These are phyloP conservation scores for Ogataea kodamae DNA, from an alignment of 805 yeast genomes.

Conservation along the genomic window DNA sequence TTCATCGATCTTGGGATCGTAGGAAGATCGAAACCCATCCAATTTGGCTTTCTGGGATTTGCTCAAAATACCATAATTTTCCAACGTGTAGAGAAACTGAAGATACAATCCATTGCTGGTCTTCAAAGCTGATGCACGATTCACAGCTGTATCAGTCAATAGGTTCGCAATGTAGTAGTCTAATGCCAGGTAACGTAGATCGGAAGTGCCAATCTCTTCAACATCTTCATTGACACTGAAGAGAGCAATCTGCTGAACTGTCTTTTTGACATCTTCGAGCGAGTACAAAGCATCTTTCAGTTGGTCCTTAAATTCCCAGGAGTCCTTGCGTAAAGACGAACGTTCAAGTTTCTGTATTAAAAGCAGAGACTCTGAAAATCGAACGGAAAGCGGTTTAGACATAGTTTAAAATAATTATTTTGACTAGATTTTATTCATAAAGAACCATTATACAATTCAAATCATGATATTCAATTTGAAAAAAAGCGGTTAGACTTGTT, in stretches of 20 bases:
- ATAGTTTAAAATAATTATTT: conserved; percentile 1
- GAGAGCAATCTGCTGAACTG: conserved; percentile 47
- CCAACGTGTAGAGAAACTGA: conserved; percentile 43
- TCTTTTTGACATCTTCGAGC: conserved; percentile 23
- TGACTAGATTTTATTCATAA: conserved; percentile 3
- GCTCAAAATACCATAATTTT: conserved; percentile 42
- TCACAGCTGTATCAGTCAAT: conserved; percentile 32
- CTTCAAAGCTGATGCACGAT: conserved; percentile 34
- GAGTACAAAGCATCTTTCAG: conserved; percentile 9
- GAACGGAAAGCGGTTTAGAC: conserved; percentile 19
- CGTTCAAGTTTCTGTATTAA: conserved; percentile 11
- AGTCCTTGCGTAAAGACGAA: conserved; percentile 22
- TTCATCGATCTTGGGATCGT: conserved; percentile 42
- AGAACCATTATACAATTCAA: conserved; percentile 13
- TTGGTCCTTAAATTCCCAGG: conserved; percentile 17
- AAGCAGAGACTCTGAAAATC: conserved; percentile 14
- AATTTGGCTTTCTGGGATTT: conserved; percentile 36
- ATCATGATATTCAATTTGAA: conserved; percentile 4
- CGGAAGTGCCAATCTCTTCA: conserved; percentile 63
- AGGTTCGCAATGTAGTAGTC: conserved; percentile 55
- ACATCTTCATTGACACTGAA: conserved; percentile 71
- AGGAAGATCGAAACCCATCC: conserved; percentile 38
- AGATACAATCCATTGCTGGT: conserved; percentile 43
- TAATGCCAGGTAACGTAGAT: conserved; percentile 56
- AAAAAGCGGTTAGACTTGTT: conserved; percentile 6